Percentiles rank a stretch among this genome's conserved stretches.
Conservation (phyloP, 441 rosid species). For the Lepidium campestre region DNA sequence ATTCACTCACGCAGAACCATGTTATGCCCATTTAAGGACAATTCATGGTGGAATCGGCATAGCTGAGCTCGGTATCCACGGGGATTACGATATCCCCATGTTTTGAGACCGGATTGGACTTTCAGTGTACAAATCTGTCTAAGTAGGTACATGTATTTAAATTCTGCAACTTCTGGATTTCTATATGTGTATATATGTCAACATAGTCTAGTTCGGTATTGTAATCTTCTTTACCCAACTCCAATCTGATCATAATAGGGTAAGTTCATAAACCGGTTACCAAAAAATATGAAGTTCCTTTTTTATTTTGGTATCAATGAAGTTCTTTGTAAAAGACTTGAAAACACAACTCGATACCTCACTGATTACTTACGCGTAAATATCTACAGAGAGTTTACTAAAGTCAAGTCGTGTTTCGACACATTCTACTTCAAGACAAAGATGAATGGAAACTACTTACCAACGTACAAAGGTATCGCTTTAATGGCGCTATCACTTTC, state of each 20-base stretch:
- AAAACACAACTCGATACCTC: not conserved
- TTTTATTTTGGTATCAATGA: no score
- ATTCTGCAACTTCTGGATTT: not conserved
- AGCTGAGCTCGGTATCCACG: not conserved
- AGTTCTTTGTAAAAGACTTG: not conserved
- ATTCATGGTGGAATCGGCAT: slow-evolving; percentile 27
- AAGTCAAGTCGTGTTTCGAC: not conserved
- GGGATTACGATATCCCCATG: not conserved
- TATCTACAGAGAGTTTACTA: not conserved
- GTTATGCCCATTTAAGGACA: slow-evolving; percentile 48
- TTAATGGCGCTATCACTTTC: slow-evolving; percentile 6
- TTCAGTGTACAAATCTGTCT: slow-evolving; percentile 10
- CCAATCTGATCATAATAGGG: not conserved
- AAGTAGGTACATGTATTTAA: not conserved
- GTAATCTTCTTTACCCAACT: not conserved
- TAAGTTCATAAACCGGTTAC: not conserved
- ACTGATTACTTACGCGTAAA: slow-evolving; percentile 7
- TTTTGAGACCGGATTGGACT: not conserved
- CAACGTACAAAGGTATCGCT: not conserved
- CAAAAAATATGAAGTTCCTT: not conserved
- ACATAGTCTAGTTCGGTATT: not conserved
- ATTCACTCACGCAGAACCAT: slow-evolving; percentile 40
- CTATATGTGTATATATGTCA: slow-evolving; percentile 16
- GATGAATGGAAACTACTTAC: slow-evolving; percentile 5
- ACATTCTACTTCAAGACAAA: not conserved